These are phyloP conservation scores for Euphorbia peplus DNA, from an alignment of 345 rosid species.

Conservation along the genomic window DNA sequence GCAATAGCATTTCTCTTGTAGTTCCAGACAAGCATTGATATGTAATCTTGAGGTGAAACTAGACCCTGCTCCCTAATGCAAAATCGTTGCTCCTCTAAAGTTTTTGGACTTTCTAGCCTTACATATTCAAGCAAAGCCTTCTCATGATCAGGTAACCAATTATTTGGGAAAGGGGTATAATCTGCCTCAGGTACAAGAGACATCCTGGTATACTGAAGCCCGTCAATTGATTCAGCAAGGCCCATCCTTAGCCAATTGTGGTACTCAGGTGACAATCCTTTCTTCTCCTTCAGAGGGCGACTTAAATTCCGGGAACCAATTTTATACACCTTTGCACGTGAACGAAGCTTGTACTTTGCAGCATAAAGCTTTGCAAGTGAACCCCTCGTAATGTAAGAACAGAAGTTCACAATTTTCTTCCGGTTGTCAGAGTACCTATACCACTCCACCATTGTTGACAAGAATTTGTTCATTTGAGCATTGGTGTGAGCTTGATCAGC, in stretches of 20 bases:
- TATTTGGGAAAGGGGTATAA: constrained; percentile 77
- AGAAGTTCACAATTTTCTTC: constrained; percentile 81
- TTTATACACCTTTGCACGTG: constrained; percentile 89
- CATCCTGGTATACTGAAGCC: constrained; percentile 90
- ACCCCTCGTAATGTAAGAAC: constrained; percentile 83
- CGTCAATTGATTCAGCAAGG: constrained; percentile 84
- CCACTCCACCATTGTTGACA: constrained; percentile 89
- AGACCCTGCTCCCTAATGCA: constrained; percentile 74
- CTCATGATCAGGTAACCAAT: constrained; percentile 93
- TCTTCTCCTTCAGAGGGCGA: constrained; percentile 84
- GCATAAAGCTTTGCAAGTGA: constrained; percentile 96
- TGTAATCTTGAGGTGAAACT: constrained; percentile 84
- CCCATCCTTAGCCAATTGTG: constrained; percentile 88
- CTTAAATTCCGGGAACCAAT: constrained; percentile 60
- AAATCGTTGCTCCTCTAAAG: constrained; percentile 65
- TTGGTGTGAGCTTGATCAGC: constrained; percentile 95
- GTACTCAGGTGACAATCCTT: constrained; percentile 85
- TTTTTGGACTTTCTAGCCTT: constrained; percentile 67
- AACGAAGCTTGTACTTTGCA: constrained; percentile 89
- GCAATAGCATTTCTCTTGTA: constrained; percentile 75
- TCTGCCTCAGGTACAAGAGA: constrained; percentile 91
- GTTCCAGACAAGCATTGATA: constrained; percentile 97
- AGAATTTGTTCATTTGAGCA: constrained; percentile 91
- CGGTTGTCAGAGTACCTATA: constrained; percentile 85
- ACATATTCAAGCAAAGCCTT: constrained; percentile 73